Evolutionary conservation across 2,329 filamentous ascomycete species (phyloP), one percentile per base, ranked within the genome.

Genomic region (Orbilia ellipsospora): DNA sequence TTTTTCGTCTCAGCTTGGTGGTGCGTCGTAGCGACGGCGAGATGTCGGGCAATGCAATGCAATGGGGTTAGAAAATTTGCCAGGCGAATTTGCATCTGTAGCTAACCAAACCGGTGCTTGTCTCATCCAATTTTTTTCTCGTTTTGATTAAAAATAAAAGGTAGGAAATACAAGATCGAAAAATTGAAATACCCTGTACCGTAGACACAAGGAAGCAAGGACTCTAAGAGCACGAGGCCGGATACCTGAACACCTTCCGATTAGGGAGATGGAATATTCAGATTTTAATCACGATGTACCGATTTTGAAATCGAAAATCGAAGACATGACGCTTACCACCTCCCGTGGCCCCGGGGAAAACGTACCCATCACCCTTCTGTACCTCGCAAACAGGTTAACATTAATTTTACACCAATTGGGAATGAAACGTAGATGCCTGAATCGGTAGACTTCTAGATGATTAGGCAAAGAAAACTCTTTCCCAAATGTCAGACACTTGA

Each of bases 391-490:
- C 44, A 48, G 16, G 7, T 8, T 55, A 54, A 67, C 65, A 69
- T 69, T 36, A 56, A 31, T 55, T 20, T 28, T 36, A 36, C 18
- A 16, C 23, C 31, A 23, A 26, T 8, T 64, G 13, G 20, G 18
- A 50, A 23, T 23, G 23, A 45, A 23, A 13, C 6, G 40, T 62
- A 64, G 59, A 63, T 72, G 60, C 67, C 67, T 72, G 52, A 72
- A 64, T 16, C 31, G 54, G 60, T 57, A 72, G 62, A 65, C 60
- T 72, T 72, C 67, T 72, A 72, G 67, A 72, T 51, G 60, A 48
- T 48, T n/a, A 48, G 16, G 16, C 28, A 57, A 42, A 26, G 26
- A 52, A 52, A 52, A 51, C 45, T 23, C 23, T 23, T 23, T 23
- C 23, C 23, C 23, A 23, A 23, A n/a, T 48, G 13, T 48, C 31